A percentile compares a stretch with the other conserved stretches of the same genome.
Conservation (phyloP, 768 basidiomycete genomes). For the Kondoa subrosea region DNA sequence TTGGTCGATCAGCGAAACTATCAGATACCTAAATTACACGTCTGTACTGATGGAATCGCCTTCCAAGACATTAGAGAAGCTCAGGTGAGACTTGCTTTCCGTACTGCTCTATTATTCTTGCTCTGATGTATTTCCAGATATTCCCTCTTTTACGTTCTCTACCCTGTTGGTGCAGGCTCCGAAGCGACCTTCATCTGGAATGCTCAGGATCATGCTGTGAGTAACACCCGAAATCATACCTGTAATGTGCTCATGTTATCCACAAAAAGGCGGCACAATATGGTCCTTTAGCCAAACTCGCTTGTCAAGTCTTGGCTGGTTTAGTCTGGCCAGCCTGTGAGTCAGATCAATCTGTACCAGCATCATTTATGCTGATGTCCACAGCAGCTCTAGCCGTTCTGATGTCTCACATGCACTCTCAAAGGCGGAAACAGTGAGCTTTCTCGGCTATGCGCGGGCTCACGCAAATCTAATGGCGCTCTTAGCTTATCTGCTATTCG, state of each 20-base stretch:
- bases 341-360: neutral
- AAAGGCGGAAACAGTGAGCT: constrained; percentile 39
- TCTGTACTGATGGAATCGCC: constrained; percentile 41
- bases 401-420: constrained; percentile 44
- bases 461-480: too few species aligned
- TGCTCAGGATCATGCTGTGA: constrained; percentile 44
- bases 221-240: constrained; percentile 18
- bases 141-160: constrained; percentile 83
- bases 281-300: constrained; percentile 26
- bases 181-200: constrained; percentile 71
- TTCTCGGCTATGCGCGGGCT: too few species aligned
- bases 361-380: too few species aligned
- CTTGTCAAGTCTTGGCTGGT: constrained; percentile 4
- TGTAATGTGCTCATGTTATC: constrained; percentile 23
- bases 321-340: constrained; percentile 42
- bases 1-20: constrained; percentile 79
- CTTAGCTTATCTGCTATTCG: neutral
- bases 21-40: constrained; percentile 80
- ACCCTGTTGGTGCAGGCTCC: constrained; percentile 76
- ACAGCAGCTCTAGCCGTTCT: constrained; percentile 22
- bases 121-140: constrained; percentile 49
- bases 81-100: constrained; percentile 26
- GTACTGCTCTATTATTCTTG: constrained; percentile 10
- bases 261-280: constrained; percentile 76
- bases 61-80: constrained; percentile 34